phyloP scores from a whole-genome alignment of 345 rosid genomes.

The Dimocarpus longan region DNA sequence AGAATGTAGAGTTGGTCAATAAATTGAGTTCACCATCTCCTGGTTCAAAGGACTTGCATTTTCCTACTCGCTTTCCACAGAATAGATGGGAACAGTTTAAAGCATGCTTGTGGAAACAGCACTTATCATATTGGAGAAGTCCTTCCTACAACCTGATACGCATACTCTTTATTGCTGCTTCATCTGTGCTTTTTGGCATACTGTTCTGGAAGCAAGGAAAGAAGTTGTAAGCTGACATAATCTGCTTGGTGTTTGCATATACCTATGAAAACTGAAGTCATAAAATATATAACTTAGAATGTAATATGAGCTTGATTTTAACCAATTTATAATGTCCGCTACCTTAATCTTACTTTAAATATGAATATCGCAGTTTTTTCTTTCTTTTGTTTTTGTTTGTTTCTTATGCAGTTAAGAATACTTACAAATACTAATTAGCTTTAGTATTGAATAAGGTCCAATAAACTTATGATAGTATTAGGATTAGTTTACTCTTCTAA shows the following conservation, averaged over 20 bases:
- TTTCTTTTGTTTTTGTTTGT: neutral
- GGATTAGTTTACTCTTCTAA: neutral
- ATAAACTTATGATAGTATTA: neutral
- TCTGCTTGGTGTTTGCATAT: neutral
- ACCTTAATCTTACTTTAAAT: neutral
- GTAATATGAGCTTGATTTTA: neutral
- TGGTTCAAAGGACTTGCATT: conserved; percentile 30
- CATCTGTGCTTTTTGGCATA: conserved; percentile 44
- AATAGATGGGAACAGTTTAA: conserved; percentile 48
- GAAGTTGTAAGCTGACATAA: conserved; percentile 39
- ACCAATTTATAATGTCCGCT: neutral
- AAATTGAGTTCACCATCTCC: conserved; percentile 34
- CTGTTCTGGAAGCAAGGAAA: conserved; percentile 55
- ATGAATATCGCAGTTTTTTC: too few species aligned
- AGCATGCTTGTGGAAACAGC: conserved; percentile 65
- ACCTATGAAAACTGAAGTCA: neutral
- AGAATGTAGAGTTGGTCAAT: conserved; percentile 26
- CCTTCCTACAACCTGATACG: conserved; percentile 52
- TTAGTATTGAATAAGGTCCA: neutral
- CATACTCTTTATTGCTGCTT: conserved; percentile 24
- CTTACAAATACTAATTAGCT: neutral
- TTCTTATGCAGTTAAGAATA: neutral
- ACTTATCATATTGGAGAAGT: conserved; percentile 62
- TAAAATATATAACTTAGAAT: neutral
- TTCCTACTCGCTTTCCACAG: conserved; percentile 39